These are phyloP conservation scores for Candida anutae DNA, from an alignment of 1,139 yeast species.

Conservation along the genomic window DNA sequence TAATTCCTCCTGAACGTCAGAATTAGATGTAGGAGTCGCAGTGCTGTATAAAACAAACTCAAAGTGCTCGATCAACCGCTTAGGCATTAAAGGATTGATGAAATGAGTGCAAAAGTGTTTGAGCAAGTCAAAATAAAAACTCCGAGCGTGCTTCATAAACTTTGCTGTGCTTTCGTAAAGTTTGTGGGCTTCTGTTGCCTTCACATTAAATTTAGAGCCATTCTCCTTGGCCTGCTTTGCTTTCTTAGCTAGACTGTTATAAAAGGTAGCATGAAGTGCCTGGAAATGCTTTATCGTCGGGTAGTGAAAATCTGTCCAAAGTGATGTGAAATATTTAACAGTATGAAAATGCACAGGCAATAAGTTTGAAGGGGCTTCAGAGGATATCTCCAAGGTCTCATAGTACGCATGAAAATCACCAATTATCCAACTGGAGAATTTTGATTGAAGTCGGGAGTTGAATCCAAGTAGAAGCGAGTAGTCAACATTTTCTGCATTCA, in stretches of 20 bases:
- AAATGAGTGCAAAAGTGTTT: conserved; percentile 30
- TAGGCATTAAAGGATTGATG: conserved; percentile 27
- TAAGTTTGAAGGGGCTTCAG: conserved; percentile 8
- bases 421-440: conserved; percentile 30
- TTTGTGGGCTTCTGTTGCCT: conserved; percentile 50
- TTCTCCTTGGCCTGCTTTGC: conserved; percentile 8
- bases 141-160: conserved; percentile 35
- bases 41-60: conserved; percentile 10
- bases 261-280: conserved; percentile 27
- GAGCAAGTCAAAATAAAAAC: conserved; percentile 37
- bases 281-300: conserved; percentile 54
- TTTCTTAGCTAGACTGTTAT: conserved; percentile 11
- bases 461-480: conserved; percentile 40
- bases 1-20: conserved; percentile 30
- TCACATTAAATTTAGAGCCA: conserved; percentile 14
- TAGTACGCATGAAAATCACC: conserved; percentile 23
- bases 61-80: conserved; percentile 17
- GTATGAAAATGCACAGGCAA: conserved; percentile 22
- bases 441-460: conserved; percentile 34
- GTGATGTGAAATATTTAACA: conserved; percentile 30
- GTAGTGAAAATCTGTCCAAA: conserved; percentile 59
- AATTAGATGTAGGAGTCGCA: conserved; percentile 10
- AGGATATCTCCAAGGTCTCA: conserved; percentile 5
- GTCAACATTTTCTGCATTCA: conserved; percentile 28
- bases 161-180: conserved; percentile 45